phyloP scores from a whole-genome alignment of 148 eudicot genomes.

The Rhododendron molle region DNA sequence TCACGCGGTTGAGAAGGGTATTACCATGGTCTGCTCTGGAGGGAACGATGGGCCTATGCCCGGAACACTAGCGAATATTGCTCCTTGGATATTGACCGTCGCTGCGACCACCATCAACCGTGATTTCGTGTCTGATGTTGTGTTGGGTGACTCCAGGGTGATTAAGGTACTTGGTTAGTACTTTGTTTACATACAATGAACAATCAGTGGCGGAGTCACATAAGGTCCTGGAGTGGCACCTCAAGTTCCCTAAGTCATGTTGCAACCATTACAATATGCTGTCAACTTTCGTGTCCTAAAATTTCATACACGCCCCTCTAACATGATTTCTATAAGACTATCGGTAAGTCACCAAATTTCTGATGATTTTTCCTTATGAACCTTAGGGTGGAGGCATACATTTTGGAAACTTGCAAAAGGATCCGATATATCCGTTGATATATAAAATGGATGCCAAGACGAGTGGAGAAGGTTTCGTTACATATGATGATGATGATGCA shows the following conservation, averaged over 20 bases:
- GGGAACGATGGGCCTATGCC: conserved; percentile 59
- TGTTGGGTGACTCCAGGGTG: conserved; percentile 41
- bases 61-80: conserved; percentile 45
- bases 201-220: neutral
- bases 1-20: conserved; percentile 67
- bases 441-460: conserved; percentile 32
- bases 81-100: conserved; percentile 77
- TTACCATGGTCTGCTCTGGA: conserved; percentile 59
- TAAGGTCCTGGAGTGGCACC: neutral
- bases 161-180: conserved; percentile 30
- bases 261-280: neutral
- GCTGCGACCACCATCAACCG: conserved; percentile 73
- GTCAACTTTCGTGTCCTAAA: neutral
- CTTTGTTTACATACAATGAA: neutral
- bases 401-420: conserved; percentile 34
- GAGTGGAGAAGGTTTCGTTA: neutral
- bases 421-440: conserved; percentile 51
- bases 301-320: no score
- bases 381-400: conserved; percentile 62
- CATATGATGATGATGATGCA: conserved; percentile 23
- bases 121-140: conserved; percentile 38
- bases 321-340: no score
- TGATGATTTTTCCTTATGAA: neutral
- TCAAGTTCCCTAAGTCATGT: no score
- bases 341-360: neutral